Evolutionary conservation across 177 flowering plant genomes (phyloP).

Genomic region (Vitis hybrid): DNA sequence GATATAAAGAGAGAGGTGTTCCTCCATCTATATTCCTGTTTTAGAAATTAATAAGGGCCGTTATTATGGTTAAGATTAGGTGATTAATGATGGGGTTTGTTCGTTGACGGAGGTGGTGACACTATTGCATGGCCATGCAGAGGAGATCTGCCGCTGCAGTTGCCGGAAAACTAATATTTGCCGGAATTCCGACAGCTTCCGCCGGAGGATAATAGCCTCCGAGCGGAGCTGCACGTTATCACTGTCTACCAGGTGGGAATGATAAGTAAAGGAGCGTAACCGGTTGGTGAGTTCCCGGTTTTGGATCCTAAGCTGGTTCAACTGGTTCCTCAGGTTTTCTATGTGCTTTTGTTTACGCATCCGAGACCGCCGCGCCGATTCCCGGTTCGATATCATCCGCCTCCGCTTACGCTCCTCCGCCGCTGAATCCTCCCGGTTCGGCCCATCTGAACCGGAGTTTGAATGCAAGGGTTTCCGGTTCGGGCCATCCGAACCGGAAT

Average conservation of each 20-base stretch:
- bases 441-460: slow-evolving; percentile 38
- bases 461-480: slow-evolving; percentile 14
- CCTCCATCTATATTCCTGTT: neutral
- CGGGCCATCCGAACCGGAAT: slow-evolving; percentile 7
- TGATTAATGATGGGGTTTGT: slow-evolving; percentile 35
- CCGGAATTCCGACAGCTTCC: slow-evolving; percentile 43
- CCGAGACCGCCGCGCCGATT: slow-evolving; percentile 86
- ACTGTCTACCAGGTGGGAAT: slow-evolving; percentile 26
- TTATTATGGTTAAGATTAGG: slow-evolving; percentile 28
- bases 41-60: slow-evolving; percentile 2
- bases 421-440: slow-evolving; percentile 12
- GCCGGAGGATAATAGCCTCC: slow-evolving; percentile 47
- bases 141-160: slow-evolving; percentile 32
- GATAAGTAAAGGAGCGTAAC: slow-evolving; percentile 33
- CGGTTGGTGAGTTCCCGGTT: slow-evolving; percentile 62
- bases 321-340: slow-evolving; percentile 68
- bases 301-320: slow-evolving; percentile 52
- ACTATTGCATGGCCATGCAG: slow-evolving; percentile 39
- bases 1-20: neutral
- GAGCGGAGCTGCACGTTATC: slow-evolving; percentile 60
- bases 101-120: slow-evolving; percentile 4
- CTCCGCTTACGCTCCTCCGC: slow-evolving; percentile 60
- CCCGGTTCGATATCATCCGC: slow-evolving; percentile 88
- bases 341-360: slow-evolving; percentile 76
- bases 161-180: slow-evolving; percentile 44